Conservation (phyloP, 805 yeast genomes). For the Cyberlindnera suaveolens region DNA sequence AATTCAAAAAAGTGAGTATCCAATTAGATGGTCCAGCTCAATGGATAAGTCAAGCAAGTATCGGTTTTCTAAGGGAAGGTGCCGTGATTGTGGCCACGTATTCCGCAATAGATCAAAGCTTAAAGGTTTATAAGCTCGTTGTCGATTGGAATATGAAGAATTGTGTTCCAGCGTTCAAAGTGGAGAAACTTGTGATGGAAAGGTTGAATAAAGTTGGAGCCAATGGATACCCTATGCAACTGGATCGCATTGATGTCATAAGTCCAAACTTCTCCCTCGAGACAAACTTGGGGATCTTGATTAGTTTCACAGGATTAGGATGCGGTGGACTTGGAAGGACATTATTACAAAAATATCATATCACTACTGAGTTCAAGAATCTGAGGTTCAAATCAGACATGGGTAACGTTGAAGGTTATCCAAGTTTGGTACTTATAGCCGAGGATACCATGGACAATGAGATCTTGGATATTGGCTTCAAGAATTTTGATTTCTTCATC, state of each 20-base stretch:
- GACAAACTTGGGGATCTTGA: constrained; percentile 39
- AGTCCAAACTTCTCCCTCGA: constrained; percentile 39
- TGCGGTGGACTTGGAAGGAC: constrained; percentile 12
- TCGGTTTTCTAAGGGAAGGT: constrained; percentile 49
- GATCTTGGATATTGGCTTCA: constrained; percentile 27
- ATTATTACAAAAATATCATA: constrained; percentile 19
- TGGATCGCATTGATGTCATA: constrained; percentile 35
- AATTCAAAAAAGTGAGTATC: constrained; percentile 38
- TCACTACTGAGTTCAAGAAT: constrained; percentile 19
- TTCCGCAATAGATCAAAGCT: constrained; percentile 28
- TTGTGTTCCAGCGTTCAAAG: constrained; percentile 33
- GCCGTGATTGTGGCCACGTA: constrained; percentile 37
- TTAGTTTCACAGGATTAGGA: constrained; percentile 30
- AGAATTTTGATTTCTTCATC: constrained; percentile 35
- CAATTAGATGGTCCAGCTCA: constrained; percentile 26
- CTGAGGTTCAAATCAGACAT: constrained; percentile 14
- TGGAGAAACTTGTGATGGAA: constrained; percentile 27
- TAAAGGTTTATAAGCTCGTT: constrained; percentile 36
- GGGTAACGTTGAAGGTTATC: constrained; percentile 16
- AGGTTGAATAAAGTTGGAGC: constrained; percentile 20
- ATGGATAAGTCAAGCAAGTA: constrained; percentile 33
- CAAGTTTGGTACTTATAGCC: constrained; percentile 16
- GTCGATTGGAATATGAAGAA: constrained; percentile 45
- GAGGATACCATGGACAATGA: constrained; percentile 19
- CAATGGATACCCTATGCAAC: constrained; percentile 24